phyloP scores from a whole-genome alignment of 2,329 filamentous ascomycete genomes.

The Venturia nashicola region DNA sequence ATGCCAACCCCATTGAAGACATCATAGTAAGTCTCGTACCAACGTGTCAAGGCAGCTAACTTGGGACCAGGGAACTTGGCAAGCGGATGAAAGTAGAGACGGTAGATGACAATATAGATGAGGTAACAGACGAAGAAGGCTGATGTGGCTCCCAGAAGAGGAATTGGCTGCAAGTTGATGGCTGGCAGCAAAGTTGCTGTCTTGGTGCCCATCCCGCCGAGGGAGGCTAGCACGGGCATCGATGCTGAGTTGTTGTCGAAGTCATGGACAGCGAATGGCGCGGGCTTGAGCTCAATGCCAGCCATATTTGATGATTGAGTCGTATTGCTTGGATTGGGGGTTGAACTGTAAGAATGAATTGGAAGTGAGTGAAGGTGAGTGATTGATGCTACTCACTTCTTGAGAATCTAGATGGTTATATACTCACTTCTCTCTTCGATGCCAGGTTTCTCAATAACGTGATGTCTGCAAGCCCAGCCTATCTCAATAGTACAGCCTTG shows the following conservation, averaged over 20 bases:
- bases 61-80: conserved; percentile 21
- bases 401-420: background rate
- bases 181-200: background rate
- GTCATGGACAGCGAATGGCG: background rate
- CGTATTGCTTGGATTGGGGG: background rate
- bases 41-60: conserved; percentile 20
- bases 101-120: conserved; percentile 13
- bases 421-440: background rate
- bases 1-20: conserved; percentile 12
- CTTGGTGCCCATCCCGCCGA: background rate
- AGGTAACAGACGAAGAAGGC: background rate
- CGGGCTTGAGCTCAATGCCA: background rate
- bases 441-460: background rate
- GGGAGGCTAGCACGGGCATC: background rate
- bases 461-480: background rate
- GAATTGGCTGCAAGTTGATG: background rate
- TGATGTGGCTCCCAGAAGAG: background rate
- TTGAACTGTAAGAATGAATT: background rate
- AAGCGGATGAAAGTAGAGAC: conserved; percentile 19
- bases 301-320: background rate
- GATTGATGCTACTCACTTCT: background rate
- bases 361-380: background rate
- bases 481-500: background rate
- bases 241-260: background rate
- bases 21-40: conserved; percentile 24